These are phyloP conservation scores for Phytophthora pistaciae DNA, from an alignment of 352 stramenopile species.

Conservation along the genomic window DNA sequence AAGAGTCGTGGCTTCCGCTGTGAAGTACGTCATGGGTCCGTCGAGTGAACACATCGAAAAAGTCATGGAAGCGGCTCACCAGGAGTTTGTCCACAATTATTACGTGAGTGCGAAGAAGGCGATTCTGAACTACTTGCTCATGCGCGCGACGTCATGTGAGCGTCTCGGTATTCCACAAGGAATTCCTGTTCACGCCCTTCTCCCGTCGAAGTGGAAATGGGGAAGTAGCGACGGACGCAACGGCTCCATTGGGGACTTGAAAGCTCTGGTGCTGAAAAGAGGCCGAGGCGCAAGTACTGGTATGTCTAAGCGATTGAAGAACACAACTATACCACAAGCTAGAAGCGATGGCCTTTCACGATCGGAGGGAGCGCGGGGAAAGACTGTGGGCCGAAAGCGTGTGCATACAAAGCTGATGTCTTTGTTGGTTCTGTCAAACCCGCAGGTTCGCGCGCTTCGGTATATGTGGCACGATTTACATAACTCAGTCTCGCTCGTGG, in stretches of 20 bases:
- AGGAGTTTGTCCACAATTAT: slow-evolving; percentile 70
- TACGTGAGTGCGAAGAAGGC: slow-evolving; percentile 77
- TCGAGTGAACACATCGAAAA: slow-evolving; percentile 48
- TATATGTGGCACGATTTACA: slow-evolving; percentile 73
- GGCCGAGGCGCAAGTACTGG: background rate
- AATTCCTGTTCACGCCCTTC: slow-evolving; percentile 46
- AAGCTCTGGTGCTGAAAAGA: slow-evolving; percentile 36
- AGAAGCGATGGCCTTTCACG: background rate
- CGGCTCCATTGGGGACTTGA: slow-evolving; percentile 63
- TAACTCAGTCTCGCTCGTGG: slow-evolving; percentile 49
- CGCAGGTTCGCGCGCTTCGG: slow-evolving; percentile 62
- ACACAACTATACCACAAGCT: background rate
- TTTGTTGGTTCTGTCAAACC: slow-evolving; percentile 59
- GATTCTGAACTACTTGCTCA: slow-evolving; percentile 77
- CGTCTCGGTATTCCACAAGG: slow-evolving; percentile 63
- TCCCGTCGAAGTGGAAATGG: slow-evolving; percentile 77
- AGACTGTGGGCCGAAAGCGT: slow-evolving; percentile 44
- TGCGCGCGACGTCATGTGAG: slow-evolving; percentile 46
- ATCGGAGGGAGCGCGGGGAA: slow-evolving; percentile 13
- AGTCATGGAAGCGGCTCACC: slow-evolving; percentile 47
- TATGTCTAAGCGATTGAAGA: slow-evolving; percentile 1
- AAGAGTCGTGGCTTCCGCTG: slow-evolving; percentile 53
- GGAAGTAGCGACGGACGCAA: slow-evolving; percentile 58
- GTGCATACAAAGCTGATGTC: slow-evolving; percentile 50
- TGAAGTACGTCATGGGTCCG: slow-evolving; percentile 57